Percentiles rank a stretch among this genome's conserved stretches.
These are phyloP conservation scores for Strigomonas culicis DNA, from an alignment of 208 protist species.

Conservation along the genomic window DNA sequence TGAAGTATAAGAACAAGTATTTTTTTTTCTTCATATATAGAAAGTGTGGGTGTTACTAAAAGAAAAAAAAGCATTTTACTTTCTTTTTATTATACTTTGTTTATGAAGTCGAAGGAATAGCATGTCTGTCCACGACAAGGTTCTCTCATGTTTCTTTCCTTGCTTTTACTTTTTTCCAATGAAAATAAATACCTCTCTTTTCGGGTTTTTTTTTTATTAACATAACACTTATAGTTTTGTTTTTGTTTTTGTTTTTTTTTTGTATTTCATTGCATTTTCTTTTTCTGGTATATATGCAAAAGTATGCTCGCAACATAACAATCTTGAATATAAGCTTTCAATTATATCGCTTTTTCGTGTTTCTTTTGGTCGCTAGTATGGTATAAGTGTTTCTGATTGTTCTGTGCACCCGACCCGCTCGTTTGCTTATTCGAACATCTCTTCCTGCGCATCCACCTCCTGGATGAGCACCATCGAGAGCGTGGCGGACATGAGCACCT, in stretches of 20 bases:
- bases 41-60: constrained; percentile 7
- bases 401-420: no score
- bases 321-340: neutral
- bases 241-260: constrained; percentile 2
- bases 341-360: constrained; percentile 3
- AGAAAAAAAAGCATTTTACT: constrained; percentile 10
- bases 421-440: neutral
- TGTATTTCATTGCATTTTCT: neutral
- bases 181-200: constrained; percentile 3
- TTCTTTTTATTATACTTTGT: constrained; percentile 10
- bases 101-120: constrained; percentile 8
- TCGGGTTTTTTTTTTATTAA: constrained; percentile 11
- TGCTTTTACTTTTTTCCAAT: constrained; percentile 1
- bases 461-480: constrained; percentile 52
- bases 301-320: neutral
- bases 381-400: no score
- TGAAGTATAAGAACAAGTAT: no score
- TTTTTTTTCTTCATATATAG: no score
- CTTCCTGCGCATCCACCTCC: constrained; percentile 28
- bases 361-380: no score
- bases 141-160: neutral
- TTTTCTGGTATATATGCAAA: neutral
- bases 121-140: constrained; percentile 10
- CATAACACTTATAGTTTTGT: neutral
- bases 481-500: constrained; percentile 45